Percentiles rank a stretch among this genome's conserved stretches.
These are phyloP conservation scores for Chlamydomonas incerta DNA, from an alignment of 139 green algal genomes.

Conservation along the genomic window DNA sequence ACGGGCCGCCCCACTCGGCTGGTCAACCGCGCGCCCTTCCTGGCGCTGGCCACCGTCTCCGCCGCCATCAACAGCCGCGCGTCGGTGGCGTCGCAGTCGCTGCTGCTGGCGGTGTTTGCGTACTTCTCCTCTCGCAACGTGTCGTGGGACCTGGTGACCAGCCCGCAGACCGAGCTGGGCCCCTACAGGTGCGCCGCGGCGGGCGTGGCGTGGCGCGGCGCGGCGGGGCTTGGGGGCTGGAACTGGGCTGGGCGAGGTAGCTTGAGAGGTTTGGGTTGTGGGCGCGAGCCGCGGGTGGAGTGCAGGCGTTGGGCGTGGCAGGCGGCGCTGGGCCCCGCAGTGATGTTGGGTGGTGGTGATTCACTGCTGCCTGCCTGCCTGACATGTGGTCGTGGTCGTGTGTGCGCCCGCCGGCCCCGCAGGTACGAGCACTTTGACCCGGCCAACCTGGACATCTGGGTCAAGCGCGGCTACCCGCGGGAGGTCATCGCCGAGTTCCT, in stretches of 20 bases:
- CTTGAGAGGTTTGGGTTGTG: too few relatives aligned
- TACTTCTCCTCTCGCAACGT: neutral
- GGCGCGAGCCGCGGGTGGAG: too few relatives aligned
- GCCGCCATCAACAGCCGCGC: neutral
- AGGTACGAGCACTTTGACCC: conserved; percentile 43
- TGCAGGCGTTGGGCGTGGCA: too few relatives aligned
- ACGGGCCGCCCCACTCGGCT: neutral
- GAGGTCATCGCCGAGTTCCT: conserved; percentile 17
- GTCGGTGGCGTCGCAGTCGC: neutral
- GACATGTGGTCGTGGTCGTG: too few relatives aligned
- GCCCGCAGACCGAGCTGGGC: neutral
- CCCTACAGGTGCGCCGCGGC: conserved; percentile 32
- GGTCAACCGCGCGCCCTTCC: conserved; percentile 37
- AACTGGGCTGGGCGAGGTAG: too few relatives aligned
- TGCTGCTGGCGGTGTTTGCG: conserved; percentile 1
- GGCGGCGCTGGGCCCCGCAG: too few relatives aligned
- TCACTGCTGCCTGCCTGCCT: neutral
- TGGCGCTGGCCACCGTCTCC: conserved; percentile 15
- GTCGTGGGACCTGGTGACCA: conserved; percentile 22
- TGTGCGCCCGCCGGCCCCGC: neutral
- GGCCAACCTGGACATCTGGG: conserved; percentile 3
- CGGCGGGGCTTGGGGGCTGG: too few relatives aligned
- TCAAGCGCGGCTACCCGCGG: neutral
- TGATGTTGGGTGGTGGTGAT: too few relatives aligned
- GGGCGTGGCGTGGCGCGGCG: too few relatives aligned